Percentiles rank a stretch among this genome's conserved stretches.
phyloP scores from a whole-genome alignment of 176 grass and related monocot genomes.

The Tillandsia leiboldiana region DNA sequence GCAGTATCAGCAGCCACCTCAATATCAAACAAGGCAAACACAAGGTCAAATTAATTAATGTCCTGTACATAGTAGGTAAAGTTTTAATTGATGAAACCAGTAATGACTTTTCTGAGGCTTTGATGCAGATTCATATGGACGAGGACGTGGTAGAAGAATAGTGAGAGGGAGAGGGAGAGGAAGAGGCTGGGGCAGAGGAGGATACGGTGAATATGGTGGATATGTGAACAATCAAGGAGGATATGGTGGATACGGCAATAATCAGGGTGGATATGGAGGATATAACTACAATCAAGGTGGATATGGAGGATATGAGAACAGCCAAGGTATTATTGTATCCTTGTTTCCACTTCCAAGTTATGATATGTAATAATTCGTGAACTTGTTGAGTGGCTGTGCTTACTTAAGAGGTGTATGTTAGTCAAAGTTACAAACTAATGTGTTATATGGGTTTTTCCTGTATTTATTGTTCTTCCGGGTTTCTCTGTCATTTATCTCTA shows the following conservation, averaged over 20 bases:
- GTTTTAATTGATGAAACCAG: background rate
- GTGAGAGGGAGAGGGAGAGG: conserved; percentile 51
- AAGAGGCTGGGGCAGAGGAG: conserved; percentile 62
- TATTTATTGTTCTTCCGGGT: background rate
- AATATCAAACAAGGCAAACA: conserved; percentile 58
- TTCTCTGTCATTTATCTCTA: background rate
- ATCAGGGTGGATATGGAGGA: conserved; percentile 57
- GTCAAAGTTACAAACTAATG: background rate
- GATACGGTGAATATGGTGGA: conserved; percentile 33
- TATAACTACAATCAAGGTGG: conserved; percentile 73
- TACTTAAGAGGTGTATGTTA: background rate
- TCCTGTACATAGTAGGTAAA: background rate
- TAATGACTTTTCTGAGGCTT: conserved; percentile 7
- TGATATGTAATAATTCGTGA: background rate
- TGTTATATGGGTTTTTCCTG: background rate
- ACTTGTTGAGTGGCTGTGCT: background rate
- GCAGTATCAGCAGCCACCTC: conserved; percentile 51
- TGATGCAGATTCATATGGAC: conserved; percentile 63
- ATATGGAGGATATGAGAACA: conserved; percentile 57
- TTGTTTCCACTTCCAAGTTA: conserved; percentile 50
- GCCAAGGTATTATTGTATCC: background rate
- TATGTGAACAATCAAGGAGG: conserved; percentile 46
- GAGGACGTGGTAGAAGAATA: conserved; percentile 52
- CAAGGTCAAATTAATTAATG: conserved; percentile 45
- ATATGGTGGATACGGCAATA: conserved; percentile 38